Base-by-base conservation (phyloP, 139 green algal genomes). In the Chlamydomonas schloesseri region DNA sequence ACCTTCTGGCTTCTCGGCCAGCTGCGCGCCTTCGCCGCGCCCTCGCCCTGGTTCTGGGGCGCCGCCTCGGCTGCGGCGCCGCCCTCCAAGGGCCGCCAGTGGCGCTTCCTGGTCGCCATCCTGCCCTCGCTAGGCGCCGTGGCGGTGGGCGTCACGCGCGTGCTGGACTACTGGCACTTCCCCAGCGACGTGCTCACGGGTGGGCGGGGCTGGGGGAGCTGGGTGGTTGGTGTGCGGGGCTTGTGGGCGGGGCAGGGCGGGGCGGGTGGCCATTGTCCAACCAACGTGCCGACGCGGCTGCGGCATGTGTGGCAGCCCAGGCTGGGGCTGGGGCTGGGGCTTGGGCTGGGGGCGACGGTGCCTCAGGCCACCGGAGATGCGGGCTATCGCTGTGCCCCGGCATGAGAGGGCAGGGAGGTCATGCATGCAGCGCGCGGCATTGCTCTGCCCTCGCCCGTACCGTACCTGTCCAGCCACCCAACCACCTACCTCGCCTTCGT, bases 1-100 rank as follows among this genome's bases (percentile, higher is more conserved):
- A 90, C 83, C 47, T 84, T 95, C 24, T 97, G 86, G 80, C 69
- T 94, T 23, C 68, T 93, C 58, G 94, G 93, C 58, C 92, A 95
- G 77, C 71, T 94, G 69, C 86, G 86, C 34, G 46, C 76, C 55
- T 88, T 91, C 71, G 42, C 42, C 42, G 42, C 42, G 42, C 42
- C 42, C 42, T 50, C 42, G 42, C 42, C 42, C 42, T 50, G 42
- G 42, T 50, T 50, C 42, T 50, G 42, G 42, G 42, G 42, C 42
- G 42, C 42, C 42, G 42, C 42, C 42, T 50, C 42, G 6, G 42
- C 42, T 8, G 65, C 79, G 26, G n/a, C n/a, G 2, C 14, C 31
- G 29, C 87, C 89, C 28, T 62, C 42, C 69, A 10, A 47, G 24
- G 84, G 82, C 1, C 84, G 90, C 78, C 42, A 81, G 15, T 91